Evolutionary conservation across 2,329 filamentous ascomycete species (phyloP).

Genomic region (Penicillium freii): DNA sequence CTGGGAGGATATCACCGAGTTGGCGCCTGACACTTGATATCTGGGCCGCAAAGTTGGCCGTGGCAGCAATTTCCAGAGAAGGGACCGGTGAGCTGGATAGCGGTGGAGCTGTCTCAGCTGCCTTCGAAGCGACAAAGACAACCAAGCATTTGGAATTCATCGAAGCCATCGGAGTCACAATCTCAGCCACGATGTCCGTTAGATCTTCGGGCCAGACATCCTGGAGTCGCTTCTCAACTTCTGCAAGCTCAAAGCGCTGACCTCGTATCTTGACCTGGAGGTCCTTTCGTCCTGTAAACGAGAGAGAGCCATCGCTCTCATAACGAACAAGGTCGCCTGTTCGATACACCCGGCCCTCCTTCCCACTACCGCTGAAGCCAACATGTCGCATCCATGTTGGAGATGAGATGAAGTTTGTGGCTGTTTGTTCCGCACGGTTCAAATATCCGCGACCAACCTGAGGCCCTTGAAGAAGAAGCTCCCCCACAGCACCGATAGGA

Average conservation of each 20-base stretch:
- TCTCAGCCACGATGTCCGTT: background rate
- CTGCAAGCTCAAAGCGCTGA: slow-evolving; percentile 16
- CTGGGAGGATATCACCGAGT: slow-evolving; percentile 5
- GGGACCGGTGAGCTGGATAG: background rate
- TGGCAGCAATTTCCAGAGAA: background rate
- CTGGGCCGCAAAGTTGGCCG: background rate
- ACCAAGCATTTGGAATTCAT: slow-evolving; percentile 2
- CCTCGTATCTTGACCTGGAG: slow-evolving; percentile 24
- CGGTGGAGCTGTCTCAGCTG: background rate
- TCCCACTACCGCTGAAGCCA: background rate
- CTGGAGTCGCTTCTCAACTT: slow-evolving; percentile 12
- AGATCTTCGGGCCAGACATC: background rate
- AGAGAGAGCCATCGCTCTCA: slow-evolving; percentile 20
- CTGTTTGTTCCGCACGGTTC: no score
- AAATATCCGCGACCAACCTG: no score
- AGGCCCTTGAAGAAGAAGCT: no score
- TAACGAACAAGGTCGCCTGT: slow-evolving; percentile 35
- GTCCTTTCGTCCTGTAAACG: slow-evolving; percentile 19
- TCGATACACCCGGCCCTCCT: slow-evolving; percentile 27
- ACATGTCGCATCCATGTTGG: background rate
- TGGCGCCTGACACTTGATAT: background rate
- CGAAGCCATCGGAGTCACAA: background rate
- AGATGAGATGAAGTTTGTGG: background rate
- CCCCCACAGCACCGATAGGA: no score
- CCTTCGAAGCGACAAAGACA: slow-evolving; percentile 5